A percentile compares a stretch with the other conserved stretches of the same genome.
These are phyloP conservation scores for Exophiala sp. DNA, from an alignment of 2,329 filamentous ascomycete species.

Conservation along the genomic window DNA sequence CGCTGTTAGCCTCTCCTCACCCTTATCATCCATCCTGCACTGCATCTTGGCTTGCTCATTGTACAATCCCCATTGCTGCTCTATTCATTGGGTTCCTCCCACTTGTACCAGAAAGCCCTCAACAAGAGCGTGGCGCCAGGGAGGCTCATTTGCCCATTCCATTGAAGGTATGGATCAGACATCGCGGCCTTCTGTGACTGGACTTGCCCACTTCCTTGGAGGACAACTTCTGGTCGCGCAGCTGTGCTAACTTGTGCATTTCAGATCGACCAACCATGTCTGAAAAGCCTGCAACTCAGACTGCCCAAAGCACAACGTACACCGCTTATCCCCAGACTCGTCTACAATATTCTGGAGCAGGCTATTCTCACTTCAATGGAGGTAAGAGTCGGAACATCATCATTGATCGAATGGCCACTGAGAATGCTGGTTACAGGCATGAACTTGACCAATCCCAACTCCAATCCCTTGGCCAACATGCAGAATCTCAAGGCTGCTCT, in stretches of 20 bases:
- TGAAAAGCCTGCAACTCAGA: constrained; percentile 21
- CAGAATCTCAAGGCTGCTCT: constrained; percentile 27
- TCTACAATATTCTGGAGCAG: constrained; percentile 17
- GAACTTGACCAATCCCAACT: constrained; percentile 14
- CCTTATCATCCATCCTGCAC: constrained; percentile 28
- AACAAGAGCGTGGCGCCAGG: constrained; percentile 8
- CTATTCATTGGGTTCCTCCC: constrained; percentile 23
- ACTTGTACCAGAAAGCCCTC: constrained; percentile 19
- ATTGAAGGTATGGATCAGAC: constrained; percentile 9
- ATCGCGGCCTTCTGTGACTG: neutral
- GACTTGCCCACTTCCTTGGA: neutral
- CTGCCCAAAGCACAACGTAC: constrained; percentile 16
- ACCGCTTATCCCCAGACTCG: constrained; percentile 21
- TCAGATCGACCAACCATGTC: constrained; percentile 14
- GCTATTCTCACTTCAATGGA: constrained; percentile 21
- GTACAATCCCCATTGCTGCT: constrained; percentile 26
- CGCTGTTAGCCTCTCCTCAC: constrained; percentile 27
- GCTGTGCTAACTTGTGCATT: constrained; percentile 1
- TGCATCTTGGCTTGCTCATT: constrained; percentile 31
- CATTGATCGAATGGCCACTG: neutral
- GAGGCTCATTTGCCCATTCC: constrained; percentile 6
- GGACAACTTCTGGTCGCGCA: neutral
- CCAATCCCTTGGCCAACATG: constrained; percentile 25
- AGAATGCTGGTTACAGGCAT: constrained; percentile 17
- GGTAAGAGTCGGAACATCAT: constrained; percentile 14